These are phyloP conservation scores for Dimocarpus longan DNA, from an alignment of 345 rosid genomes.

Conservation along the genomic window DNA sequence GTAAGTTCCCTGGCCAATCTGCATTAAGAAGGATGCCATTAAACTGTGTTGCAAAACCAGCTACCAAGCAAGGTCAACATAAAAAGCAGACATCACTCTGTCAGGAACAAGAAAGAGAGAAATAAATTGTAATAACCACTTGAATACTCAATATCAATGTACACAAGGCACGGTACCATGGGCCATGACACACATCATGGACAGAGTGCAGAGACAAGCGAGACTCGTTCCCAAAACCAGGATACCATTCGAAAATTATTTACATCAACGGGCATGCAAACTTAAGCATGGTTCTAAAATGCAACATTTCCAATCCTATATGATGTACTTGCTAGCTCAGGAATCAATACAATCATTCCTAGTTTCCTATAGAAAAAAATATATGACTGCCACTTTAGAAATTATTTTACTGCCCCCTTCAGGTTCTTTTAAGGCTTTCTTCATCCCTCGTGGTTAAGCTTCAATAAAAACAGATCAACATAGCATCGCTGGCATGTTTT, in stretches of 20 bases:
- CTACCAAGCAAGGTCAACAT: not conserved
- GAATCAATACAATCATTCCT: not conserved
- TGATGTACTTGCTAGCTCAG: not conserved
- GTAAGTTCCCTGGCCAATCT: slow-evolving; percentile 99
- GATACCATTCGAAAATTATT: not conserved
- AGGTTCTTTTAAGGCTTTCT: not conserved
- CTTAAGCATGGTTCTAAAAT: not conserved
- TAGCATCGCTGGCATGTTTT: not conserved
- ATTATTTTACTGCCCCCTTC: not conserved
- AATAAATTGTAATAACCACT: slow-evolving; percentile 1
- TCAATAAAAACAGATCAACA: not conserved
- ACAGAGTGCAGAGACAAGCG: not conserved
- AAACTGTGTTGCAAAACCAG: slow-evolving; percentile 16
- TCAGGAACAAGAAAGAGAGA: not conserved
- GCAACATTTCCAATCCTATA: not conserved
- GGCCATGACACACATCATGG: not conserved
- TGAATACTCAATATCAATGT: not conserved
- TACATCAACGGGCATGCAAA: not conserved
- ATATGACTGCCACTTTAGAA: not conserved
- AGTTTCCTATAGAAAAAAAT: not conserved
- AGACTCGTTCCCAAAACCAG: not conserved
- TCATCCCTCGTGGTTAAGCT: not conserved
- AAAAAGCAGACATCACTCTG: not conserved
- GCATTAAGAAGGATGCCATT: slow-evolving; percentile 30
- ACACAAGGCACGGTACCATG: not conserved